Base-by-base conservation (phyloP, 83 land plant species). In the Diphasiastrum complanatum region DNA sequence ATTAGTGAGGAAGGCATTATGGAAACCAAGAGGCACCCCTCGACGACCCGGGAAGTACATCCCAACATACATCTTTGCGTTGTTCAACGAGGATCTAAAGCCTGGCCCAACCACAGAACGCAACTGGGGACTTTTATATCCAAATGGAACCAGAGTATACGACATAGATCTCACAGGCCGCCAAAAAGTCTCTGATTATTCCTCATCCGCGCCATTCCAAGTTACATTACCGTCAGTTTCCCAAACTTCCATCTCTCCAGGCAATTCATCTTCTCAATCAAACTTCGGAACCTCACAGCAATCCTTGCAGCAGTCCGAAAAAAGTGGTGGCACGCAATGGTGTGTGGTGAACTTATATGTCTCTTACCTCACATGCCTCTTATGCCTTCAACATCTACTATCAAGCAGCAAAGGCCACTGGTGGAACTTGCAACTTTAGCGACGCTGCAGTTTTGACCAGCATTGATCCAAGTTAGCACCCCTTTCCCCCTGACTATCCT, bases 391-490 rank as follows among this genome's bases (percentile, higher is more conserved):
- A 84, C 55, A 67, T 51, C 43, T 84, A 76, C 53, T 84, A 43
- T 52, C 68, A 66, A 60, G 71, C 65, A 33, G 51, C 73, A 35
- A 63, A 48, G 46, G 47, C 30, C 66, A 65, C 75, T 18, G 67
- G 75, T 2, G 80, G 81, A 35, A 45, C 71, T 43, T 84, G 89
- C 60, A 67, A 60, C 63, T 84, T 84, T 35, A 35, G 56, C 33
- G 79, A 78, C 77, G 60, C 76, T 47, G 89, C 85, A 37, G 65
- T 73, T 20, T 61, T 81, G 59, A 66, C 80, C 47, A 55, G 64
- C 35, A 64, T 79, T 20, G 69, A 84, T 59, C 89, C 89, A 2
- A 84, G 89, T 84, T 18, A 50, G 85, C n/a, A n/a, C n/a, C n/a
- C n/a, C n/a, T n/a, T n/a, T n/a, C n/a, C n/a, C n/a, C n/a, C n/a